Evolutionary conservation across 257 asterid species (phyloP).

Genomic region (Misopates orontium): DNA sequence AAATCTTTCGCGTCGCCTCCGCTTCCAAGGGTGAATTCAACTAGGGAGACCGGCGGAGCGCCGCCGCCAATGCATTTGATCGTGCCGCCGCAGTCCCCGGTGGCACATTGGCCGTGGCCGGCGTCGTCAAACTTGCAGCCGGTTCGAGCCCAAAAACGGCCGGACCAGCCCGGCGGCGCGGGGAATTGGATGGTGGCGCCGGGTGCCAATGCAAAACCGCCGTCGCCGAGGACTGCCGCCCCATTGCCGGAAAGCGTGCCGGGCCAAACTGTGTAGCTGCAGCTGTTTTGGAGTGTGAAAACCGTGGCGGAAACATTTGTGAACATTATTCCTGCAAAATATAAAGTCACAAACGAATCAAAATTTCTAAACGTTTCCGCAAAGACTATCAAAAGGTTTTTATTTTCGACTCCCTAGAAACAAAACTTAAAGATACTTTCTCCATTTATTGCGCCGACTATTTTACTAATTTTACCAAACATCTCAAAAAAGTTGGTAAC

Average conservation of each 20-base stretch:
- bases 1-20: constrained; percentile 46
- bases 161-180: constrained; percentile 86
- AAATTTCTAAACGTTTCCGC: background rate
- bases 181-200: constrained; percentile 60
- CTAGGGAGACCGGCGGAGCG: constrained; percentile 67
- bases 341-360: background rate
- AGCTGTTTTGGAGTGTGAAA: constrained; percentile 73
- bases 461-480: too few species aligned
- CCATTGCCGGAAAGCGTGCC: constrained; percentile 87
- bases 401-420: too few species aligned
- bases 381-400: too few species aligned
- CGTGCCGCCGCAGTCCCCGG: constrained; percentile 75
- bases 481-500: too few species aligned
- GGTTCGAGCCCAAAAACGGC: constrained; percentile 93
- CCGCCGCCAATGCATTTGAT: constrained; percentile 71
- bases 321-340: constrained; percentile 36
- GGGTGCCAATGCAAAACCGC: constrained; percentile 67
- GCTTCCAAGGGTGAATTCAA: constrained; percentile 68
- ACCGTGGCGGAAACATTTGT: constrained; percentile 42
- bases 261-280: constrained; percentile 79
- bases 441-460: too few species aligned
- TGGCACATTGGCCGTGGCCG: constrained; percentile 63
- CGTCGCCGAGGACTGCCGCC: constrained; percentile 58
- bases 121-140: constrained; percentile 60
- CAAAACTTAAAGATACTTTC: too few species aligned